Evolutionary conservation across 225 moss, liverwort and hornwort genomes (phyloP).

Genomic region (Anthoceros angustus): DNA sequence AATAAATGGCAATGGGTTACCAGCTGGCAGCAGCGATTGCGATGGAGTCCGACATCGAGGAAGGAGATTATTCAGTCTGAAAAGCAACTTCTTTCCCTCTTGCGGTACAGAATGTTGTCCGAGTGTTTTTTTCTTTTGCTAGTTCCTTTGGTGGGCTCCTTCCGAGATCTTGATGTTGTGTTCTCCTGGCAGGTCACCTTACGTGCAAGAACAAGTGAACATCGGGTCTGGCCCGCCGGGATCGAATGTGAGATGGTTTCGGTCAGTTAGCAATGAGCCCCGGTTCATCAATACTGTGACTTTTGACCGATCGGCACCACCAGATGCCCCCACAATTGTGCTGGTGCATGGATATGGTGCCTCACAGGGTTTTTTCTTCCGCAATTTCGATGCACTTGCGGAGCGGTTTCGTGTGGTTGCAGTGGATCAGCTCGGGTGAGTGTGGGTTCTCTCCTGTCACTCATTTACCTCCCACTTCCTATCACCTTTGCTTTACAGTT

Average conservation of each 20-base stretch:
- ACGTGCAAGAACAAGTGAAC: conserved; percentile 79
- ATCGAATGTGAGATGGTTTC: conserved; percentile 76
- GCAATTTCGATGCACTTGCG: conserved; percentile 88
- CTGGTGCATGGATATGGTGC: conserved; percentile 96
- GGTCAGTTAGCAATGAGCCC: conserved; percentile 63
- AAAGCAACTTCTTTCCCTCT: conserved; percentile 52
- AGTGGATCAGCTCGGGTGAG: conserved; percentile 62
- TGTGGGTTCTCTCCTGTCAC: not conserved
- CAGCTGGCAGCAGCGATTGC: conserved; percentile 40
- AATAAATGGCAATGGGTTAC: conserved; percentile 26
- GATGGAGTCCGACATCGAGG: conserved; percentile 66
- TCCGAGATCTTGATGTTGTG: not conserved
- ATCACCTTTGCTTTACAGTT: too few relatives aligned
- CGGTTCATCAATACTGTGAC: conserved; percentile 90
- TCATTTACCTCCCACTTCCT: not conserved
- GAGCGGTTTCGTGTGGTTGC: conserved; percentile 49
- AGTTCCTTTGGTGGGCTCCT: not conserved
- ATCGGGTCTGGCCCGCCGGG: conserved; percentile 89
- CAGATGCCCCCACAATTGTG: conserved; percentile 63
- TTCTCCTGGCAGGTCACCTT: conserved; percentile 47
- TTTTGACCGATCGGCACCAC: conserved; percentile 37
- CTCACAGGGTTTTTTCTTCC: conserved; percentile 88
- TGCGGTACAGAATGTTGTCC: conserved; percentile 22
- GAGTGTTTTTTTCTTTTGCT: not conserved
- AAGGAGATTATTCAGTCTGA: conserved; percentile 48